Conservation (phyloP, 2,329 filamentous ascomycete genomes). For the Diaporthe capsici region DNA sequence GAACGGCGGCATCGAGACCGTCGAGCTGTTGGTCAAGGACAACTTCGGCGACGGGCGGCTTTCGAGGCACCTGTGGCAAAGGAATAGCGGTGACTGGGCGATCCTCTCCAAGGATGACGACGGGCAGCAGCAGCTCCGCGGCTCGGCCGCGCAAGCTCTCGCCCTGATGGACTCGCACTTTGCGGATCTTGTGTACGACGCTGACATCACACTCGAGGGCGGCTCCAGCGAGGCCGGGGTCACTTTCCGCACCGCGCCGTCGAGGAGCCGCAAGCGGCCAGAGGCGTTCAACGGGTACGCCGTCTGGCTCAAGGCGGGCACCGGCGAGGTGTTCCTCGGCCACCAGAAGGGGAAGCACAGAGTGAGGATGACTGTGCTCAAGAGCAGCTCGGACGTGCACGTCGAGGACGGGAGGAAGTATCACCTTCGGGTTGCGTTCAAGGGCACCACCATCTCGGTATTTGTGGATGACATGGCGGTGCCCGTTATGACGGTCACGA, state of each 20-base stretch:
- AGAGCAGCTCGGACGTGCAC: background rate
- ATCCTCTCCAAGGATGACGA: background rate
- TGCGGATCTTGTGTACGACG: constrained; percentile 1
- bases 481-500: background rate
- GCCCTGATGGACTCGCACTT: constrained; percentile 18
- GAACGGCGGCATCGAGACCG: constrained; percentile 27
- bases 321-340: background rate
- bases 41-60: constrained; percentile 16
- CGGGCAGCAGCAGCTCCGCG: background rate
- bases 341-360: background rate
- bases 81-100: background rate
- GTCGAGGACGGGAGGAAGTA: background rate
- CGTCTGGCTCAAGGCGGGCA: background rate
- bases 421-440: constrained; percentile 4
- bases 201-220: background rate
- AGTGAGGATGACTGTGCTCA: background rate
- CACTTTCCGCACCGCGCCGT: background rate
- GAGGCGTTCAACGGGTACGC: constrained; percentile 14
- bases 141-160: background rate
- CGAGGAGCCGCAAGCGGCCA: background rate
- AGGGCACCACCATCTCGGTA: background rate
- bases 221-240: background rate
- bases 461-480: background rate
- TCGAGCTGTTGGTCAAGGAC: constrained; percentile 16
- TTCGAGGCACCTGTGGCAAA: background rate